A percentile compares a stretch with the other conserved stretches of the same genome.
phyloP scores from a whole-genome alignment of 805 yeast genomes.

The Pichia nanzhaoensis region DNA sequence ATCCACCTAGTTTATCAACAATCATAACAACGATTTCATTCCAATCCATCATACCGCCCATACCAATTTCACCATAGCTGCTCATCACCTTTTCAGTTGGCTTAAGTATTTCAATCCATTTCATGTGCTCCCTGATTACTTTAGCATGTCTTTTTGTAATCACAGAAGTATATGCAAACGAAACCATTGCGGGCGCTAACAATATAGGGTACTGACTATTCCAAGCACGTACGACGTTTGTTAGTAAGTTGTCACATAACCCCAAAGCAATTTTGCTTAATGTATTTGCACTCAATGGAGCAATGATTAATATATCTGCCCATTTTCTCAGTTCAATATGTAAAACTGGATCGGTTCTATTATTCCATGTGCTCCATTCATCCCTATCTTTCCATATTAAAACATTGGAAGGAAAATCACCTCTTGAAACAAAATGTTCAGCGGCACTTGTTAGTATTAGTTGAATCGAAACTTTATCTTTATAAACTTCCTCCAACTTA shows the following conservation, averaged over 20 bases:
- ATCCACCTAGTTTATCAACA: slow-evolving; percentile 47
- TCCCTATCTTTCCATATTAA: slow-evolving; percentile 53
- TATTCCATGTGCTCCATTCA: slow-evolving; percentile 50
- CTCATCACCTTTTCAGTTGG: slow-evolving; percentile 54
- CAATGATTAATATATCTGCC: slow-evolving; percentile 91
- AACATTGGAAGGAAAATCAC: slow-evolving; percentile 39
- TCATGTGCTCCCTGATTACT: slow-evolving; percentile 52
- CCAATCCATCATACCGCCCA: slow-evolving; percentile 69
- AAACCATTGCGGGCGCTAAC: slow-evolving; percentile 56
- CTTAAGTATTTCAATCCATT: slow-evolving; percentile 53
- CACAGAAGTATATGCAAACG: slow-evolving; percentile 51
- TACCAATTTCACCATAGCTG: slow-evolving; percentile 52
- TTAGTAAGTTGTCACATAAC: slow-evolving; percentile 50
- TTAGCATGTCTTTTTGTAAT: slow-evolving; percentile 50
- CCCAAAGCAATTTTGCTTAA: slow-evolving; percentile 51
- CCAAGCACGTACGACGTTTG: slow-evolving; percentile 57
- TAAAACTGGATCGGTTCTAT: slow-evolving; percentile 51
- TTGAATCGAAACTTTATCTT: slow-evolving; percentile 46
- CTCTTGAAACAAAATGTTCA: slow-evolving; percentile 45
- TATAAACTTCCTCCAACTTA: slow-evolving; percentile 47
- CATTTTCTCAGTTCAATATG: slow-evolving; percentile 90
- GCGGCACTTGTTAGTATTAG: slow-evolving; percentile 48
- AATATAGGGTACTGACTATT: slow-evolving; percentile 51
- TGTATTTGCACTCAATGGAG: slow-evolving; percentile 90
- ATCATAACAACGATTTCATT: slow-evolving; percentile 52